Conservation (phyloP, 2,329 filamentous ascomycete genomes). For the Microsporum audouinii region DNA sequence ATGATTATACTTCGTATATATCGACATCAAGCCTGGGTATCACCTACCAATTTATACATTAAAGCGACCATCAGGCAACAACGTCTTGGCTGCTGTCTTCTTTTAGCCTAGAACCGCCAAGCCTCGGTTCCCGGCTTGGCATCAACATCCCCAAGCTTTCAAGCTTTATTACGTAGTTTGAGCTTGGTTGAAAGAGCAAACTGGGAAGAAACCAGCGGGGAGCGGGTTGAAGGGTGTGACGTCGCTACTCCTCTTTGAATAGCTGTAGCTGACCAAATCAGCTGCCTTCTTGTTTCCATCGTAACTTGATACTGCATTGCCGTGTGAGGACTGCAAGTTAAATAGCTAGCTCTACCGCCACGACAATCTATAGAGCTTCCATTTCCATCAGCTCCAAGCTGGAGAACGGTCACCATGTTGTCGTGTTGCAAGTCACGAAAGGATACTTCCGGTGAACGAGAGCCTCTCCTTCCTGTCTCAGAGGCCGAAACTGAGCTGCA, state of each 20-base stretch:
- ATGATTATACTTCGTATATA: background rate
- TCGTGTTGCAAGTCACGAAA: constrained; percentile 53
- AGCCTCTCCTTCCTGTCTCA: constrained; percentile 70
- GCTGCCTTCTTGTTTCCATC: background rate
- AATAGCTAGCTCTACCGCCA: background rate
- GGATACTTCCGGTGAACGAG: constrained; percentile 48
- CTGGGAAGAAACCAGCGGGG: background rate
- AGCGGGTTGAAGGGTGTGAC: background rate
- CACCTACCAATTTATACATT: background rate
- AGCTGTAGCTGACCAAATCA: background rate
- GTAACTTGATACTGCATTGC: background rate
- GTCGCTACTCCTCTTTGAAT: background rate
- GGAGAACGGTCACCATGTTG: constrained; percentile 35
- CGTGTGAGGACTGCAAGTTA: background rate
- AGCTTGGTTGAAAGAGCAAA: background rate
- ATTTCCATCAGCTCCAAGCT: background rate
- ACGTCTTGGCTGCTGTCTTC: background rate
- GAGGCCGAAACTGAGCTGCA: constrained; percentile 53
- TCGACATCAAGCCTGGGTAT: no score
- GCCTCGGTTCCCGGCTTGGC: background rate
- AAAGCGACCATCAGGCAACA: background rate
- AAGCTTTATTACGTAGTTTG: background rate
- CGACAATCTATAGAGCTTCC: background rate
- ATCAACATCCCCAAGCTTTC: background rate
- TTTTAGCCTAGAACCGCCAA: background rate